Evolutionary conservation across 2,329 filamentous ascomycete species (phyloP), one percentile per base, ranked within the genome.

Genomic region (Diaporthe amygdali): DNA sequence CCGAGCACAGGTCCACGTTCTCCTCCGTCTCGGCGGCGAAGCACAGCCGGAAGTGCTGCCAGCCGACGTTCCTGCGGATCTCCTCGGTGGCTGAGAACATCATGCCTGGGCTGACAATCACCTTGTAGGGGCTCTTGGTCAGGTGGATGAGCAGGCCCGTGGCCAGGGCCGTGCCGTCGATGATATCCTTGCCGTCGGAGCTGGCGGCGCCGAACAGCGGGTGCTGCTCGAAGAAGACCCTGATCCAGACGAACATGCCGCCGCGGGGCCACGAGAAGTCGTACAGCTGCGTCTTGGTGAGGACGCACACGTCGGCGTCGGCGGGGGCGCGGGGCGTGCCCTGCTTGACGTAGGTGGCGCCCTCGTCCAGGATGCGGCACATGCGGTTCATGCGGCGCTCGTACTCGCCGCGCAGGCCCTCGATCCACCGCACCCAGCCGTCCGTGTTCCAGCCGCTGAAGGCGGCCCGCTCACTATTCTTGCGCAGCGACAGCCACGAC

Each of bases 241-340:
- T 87, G 4, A 97, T 77, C 95, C 95, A 98, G 69, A 97, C 82
- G 80, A 97, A 98, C 95, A 98, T 98, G 78, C 95, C 95, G 44
- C 92, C 95, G 34, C 93, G 89, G 1, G 95, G 95, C 87, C 93
- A 94, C 75, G 88, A 82, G 78, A 97, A 97, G 55, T 91, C 89
- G 80, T 92, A 93, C 75, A 97, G 88, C 72, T 88, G 86, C 1
- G 89, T 92, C 82, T 93, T 95, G 77, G 91, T 91, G 56, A 97
- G 87, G 71, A 95, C 88, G 71, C 91, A 89, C 91, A 93, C 96
- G 71, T 93, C 92, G 49, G 88, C 82, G 44, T 86, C 83, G n/a
- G 77, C 71, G 37, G 73, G 71, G 37, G 79, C 76, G 55, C 82
- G 81, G 54, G 85, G 83, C 0, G 83, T 87, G n/a, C 87, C 89